A percentile compares a stretch with the other conserved stretches of the same genome.
Conservation (phyloP, 177 flowering plant genomes). For the Telopea speciosissima region DNA sequence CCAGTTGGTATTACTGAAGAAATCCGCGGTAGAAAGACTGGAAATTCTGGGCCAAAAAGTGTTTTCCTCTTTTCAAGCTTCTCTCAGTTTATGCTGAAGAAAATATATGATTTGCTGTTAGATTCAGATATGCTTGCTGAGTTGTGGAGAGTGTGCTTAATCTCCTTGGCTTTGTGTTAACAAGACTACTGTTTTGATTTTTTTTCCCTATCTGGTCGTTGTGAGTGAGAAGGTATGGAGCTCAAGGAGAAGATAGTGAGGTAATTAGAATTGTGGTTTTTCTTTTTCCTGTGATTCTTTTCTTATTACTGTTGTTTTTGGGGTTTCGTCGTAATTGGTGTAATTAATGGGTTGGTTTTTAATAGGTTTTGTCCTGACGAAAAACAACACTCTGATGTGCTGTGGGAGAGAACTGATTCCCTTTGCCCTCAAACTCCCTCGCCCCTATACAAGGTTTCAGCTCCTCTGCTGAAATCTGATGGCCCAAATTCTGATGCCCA, state of each 20-base stretch:
- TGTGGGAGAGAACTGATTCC: constrained; percentile 32
- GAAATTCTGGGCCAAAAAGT: neutral
- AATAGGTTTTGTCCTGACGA: constrained; percentile 59
- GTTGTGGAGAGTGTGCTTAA: too few relatives aligned
- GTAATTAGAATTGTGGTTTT: constrained; percentile 16
- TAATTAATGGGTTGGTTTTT: constrained; percentile 5
- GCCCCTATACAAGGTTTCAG: constrained; percentile 28
- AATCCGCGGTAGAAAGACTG: neutral
- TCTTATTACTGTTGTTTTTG: neutral
- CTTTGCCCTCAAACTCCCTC: constrained; percentile 29
- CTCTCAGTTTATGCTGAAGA: neutral
- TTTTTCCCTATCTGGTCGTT: too few relatives aligned
- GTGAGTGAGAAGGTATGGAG: constrained; percentile 21
- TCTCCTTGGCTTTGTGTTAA: too few relatives aligned
- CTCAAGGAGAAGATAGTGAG: constrained; percentile 48
- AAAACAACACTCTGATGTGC: constrained; percentile 26
- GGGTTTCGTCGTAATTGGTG: neutral
- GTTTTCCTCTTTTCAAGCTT: neutral
- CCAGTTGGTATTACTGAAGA: neutral
- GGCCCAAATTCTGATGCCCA: neutral
- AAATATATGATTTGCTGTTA: too few relatives aligned
- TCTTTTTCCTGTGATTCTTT: neutral
- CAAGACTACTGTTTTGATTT: too few relatives aligned
- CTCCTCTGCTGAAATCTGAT: constrained; percentile 34
- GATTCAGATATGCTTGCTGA: too few relatives aligned